Evolutionary conservation across 176 grass and related monocot genomes (phyloP), one percentile per base, ranked within the genome.

Genomic region (Cymbopogon citratus): DNA sequence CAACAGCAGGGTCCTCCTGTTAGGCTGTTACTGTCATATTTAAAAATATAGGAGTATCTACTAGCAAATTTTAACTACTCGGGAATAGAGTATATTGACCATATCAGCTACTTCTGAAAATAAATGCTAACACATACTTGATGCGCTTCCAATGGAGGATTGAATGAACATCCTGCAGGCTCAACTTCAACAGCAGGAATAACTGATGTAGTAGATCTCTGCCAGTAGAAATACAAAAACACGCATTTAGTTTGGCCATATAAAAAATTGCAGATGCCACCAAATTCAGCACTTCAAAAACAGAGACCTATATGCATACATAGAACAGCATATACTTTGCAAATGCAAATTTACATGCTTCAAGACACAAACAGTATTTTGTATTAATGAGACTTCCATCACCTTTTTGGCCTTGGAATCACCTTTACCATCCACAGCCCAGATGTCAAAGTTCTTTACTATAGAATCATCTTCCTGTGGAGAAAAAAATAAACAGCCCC

Each of bases 111-210:
- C 15, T 49, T 12, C 46, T 48, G 64, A 61, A 66, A 61, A 69
- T 10, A 64, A 74, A 52, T 49, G 54, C 14, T 38, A 83, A 16
- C 19, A 83, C 63, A 79, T 83, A 97, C 94, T 62, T 91, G 92
- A 90, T 99, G 96, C 62, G 85, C 89, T 76, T 99, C 89, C 39
- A 85, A 87, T 73, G 91, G 87, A 68, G 92, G 92, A 81, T 99
- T 99, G 71, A 99, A 95, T 36, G 96, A 99, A 77, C 96, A 99
- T 43, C 96, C 91, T 49, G 59, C 59, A 15, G 92, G 76, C 73
- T 99, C 92, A 63, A 95, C 85, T 95, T 98, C 92, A 27, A 98
- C 90, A 19, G 92, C 85, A 12, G 96, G 92, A 87, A 98, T 87
- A 54, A 83, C 45, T 41, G 80, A 81, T 80, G 70, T 71, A 38